Conservation (phyloP, 176 grass and related monocot genomes). For the Paspalum notatum region DNA sequence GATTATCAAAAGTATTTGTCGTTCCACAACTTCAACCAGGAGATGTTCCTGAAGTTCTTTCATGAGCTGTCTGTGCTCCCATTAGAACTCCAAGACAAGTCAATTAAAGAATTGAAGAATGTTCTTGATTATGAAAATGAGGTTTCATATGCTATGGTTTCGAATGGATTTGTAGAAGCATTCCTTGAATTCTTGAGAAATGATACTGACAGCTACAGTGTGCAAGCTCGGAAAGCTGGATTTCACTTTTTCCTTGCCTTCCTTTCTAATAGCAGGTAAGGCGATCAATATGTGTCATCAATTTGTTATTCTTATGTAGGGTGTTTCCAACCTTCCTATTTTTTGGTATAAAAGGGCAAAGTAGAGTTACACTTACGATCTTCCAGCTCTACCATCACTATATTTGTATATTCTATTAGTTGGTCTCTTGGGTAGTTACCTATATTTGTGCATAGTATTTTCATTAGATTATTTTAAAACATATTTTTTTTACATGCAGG, state of each 20-base stretch:
- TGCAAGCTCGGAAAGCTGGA: constrained; percentile 56
- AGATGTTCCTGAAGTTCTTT: constrained; percentile 83
- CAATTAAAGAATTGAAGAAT: constrained; percentile 71
- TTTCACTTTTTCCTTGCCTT: constrained; percentile 72
- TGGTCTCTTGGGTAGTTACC: not conserved
- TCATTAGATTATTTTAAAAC: constrained; percentile 14
- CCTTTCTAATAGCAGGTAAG: constrained; percentile 70
- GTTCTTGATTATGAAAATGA: constrained; percentile 71
- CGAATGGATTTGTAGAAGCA: constrained; percentile 90
- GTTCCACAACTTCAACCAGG: constrained; percentile 72
- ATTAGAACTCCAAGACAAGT: constrained; percentile 59
- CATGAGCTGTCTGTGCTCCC: constrained; percentile 65
- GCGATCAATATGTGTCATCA: not conserved
- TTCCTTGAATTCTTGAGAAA: constrained; percentile 68
- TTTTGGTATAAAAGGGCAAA: constrained; percentile 23
- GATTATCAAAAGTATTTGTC: constrained; percentile 76
- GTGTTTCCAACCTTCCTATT: not conserved
- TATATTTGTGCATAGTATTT: constrained; percentile 1
- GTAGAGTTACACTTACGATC: not conserved
- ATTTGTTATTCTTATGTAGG: constrained; percentile 22
- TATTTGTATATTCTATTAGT: constrained; percentile 13
- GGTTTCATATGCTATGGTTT: constrained; percentile 55
- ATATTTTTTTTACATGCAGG: constrained; percentile 44
- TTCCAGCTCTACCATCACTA: not conserved
- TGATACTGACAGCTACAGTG: constrained; percentile 45